Evolutionary conservation across 306 rosid genomes (phyloP), one percentile per base, ranked within the genome.

Genomic region (Oxytropis ochrocephala): DNA sequence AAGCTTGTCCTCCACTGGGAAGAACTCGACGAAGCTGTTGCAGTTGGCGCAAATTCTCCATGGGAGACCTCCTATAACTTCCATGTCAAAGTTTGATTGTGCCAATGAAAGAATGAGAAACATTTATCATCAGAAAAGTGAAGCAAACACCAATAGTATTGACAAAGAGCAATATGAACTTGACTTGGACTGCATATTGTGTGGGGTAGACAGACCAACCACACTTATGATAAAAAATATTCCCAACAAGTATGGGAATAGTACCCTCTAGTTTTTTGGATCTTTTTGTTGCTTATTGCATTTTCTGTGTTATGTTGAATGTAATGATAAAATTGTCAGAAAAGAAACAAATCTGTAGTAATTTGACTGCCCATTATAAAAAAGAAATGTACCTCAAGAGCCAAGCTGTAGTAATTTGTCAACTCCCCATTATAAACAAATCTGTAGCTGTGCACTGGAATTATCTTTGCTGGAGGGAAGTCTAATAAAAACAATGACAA

Each of bases 161-260:
- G 96, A 89, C 69, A 89, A 79, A 79, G 87, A 83, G 75, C 96
- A 82, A 52, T 90, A 74, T 46, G 96, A 90, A 58, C 96, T 90
- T 62, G 94, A 90, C 76, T 41, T 87, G 47, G 88, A 84, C 58
- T 87, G 91, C 70, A 85, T 90, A 73, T 36, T 80, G 54, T 77
- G 60, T 18, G 91, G 94, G 55, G 94, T 85, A 38, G 96, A 90
- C 86, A 76, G 42, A 62, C 85, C 94, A 64, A 87, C 96, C 27
- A 90, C 96, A 0, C 86, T 90, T 63, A 90, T 90, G 96, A 87
- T 90, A 56, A 90, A 90, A 81, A 90, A 90, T 64, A 90, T 90
- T 73, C 96, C 96, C 57, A 90, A 90, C 82, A 90, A 90, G 96
- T 90, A 82, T 35, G 88, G 55, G 19, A 36, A 44, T 75, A 67